These are phyloP conservation scores for Cerrena zonata DNA, from an alignment of 1,284 basidiomycete species.

Conservation along the genomic window DNA sequence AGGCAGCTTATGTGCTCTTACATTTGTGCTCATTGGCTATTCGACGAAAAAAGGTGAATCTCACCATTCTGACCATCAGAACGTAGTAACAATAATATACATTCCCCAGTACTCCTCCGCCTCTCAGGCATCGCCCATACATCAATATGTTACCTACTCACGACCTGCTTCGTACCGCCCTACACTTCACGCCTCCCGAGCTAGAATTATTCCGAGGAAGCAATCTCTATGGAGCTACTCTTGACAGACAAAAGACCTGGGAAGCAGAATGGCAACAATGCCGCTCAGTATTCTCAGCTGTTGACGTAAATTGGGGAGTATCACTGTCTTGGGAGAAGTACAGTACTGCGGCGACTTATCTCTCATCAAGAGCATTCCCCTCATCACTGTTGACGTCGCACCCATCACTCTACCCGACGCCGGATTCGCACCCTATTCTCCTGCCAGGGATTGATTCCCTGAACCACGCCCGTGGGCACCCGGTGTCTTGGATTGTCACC, in stretches of 20 bases:
- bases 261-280: slow-evolving; percentile 54
- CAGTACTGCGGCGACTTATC: slow-evolving; percentile 64
- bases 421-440: slow-evolving; percentile 67
- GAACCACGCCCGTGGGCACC: slow-evolving; percentile 71
- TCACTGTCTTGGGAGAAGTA: slow-evolving; percentile 70
- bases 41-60: slow-evolving; percentile 26
- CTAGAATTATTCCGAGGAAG: slow-evolving; percentile 64
- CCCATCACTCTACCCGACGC: slow-evolving; percentile 46
- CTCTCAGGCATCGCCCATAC: slow-evolving; percentile 56
- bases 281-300: slow-evolving; percentile 31
- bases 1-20: slow-evolving; percentile 71
- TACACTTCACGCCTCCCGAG: slow-evolving; percentile 68
- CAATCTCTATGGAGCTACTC: slow-evolving; percentile 70
- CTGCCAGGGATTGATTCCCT: slow-evolving; percentile 81
- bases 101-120: slow-evolving; percentile 12
- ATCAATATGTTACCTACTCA: slow-evolving; percentile 58
- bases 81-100: background rate
- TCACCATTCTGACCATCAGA: background rate
- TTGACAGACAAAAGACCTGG: slow-evolving; percentile 59
- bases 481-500: slow-evolving; percentile 74
- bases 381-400: slow-evolving; percentile 64
- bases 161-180: slow-evolving; percentile 59
- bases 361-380: slow-evolving; percentile 85
- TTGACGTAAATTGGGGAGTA: slow-evolving; percentile 40
- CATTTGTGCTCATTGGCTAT: slow-evolving; percentile 66